Base-by-base conservation (phyloP, 164 flowering plant species). In the Macadamia integrifolia region DNA sequence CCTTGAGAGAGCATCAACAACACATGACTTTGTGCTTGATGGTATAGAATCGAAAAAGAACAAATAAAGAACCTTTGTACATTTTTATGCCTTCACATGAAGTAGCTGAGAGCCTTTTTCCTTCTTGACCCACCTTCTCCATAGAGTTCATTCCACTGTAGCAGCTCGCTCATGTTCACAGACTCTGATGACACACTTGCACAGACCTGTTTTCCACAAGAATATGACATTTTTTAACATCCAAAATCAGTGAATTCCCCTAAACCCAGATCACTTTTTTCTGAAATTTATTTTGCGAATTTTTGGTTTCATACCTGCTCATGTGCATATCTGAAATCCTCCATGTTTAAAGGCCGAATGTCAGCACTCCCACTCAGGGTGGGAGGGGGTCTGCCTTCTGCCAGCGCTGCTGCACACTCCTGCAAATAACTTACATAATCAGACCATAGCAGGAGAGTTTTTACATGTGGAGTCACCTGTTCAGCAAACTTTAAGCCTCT, bases 101-200 rank as follows among this genome's bases (percentile, higher is more conserved):
- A 92, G 80, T 92, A 90, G 77, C 93, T 88, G 42, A 92, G 91
- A 66, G 91, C 74, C 70, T 64, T 83, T 78, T 86, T 92, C 78
- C 79, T 83, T 78, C 98, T 80, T 0, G 98, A 92, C 59, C 98
- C 98, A 5, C 98, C 98, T 77, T 92, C 96, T 0, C 98, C 94
- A 48, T 92, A 90, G 1, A 88, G 87, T 67, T 92, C 98, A 71
- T 92, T 92, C 98, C 98, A 92, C 66, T 90, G 98, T 68, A 75
- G 64, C 28, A 92, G 86, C 82, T 88, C 98, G 0, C 78, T 87
- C 96, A 90, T 92, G 80, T 90, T 92, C 14, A 79, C 83, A 1
- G 96, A 90, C 65, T 92, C 94, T 0, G 94, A 88, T n/a, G 94
- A 90, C n/a, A 92, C 98, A 72, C 98, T 92, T 1, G 98, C 94